phyloP scores from a whole-genome alignment of 306 rosid species.

The Clitoria ternatea region DNA sequence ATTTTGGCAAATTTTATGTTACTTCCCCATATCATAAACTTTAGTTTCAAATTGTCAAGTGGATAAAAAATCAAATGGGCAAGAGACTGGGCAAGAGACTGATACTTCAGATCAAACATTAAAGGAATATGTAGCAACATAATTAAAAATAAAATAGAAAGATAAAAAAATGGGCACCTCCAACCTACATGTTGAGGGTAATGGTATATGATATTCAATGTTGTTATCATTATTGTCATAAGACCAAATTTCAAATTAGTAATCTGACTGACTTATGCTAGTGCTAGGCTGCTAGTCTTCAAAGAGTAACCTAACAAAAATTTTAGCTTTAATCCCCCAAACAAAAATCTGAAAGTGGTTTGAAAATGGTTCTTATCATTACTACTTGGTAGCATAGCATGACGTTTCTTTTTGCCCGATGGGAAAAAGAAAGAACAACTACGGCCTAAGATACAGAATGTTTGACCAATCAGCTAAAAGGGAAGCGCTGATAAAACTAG shows the following conservation, averaged over 20 bases:
- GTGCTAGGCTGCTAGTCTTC: not conserved
- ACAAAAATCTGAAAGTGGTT: too few species aligned
- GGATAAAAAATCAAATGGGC: not conserved
- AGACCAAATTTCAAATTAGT: not conserved
- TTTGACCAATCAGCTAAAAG: too few species aligned
- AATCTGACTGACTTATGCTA: not conserved
- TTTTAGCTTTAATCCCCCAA: too few species aligned
- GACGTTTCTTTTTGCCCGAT: too few species aligned
- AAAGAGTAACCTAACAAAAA: not conserved
- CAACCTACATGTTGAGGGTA: not conserved
- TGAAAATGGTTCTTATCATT: too few species aligned
- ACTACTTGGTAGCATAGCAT: too few species aligned
- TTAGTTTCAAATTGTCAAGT: not conserved
- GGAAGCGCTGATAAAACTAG: too few species aligned
- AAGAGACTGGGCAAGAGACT: not conserved
- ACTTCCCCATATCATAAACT: not conserved
- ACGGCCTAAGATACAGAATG: too few species aligned
- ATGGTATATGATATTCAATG: not conserved
- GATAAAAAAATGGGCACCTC: not conserved
- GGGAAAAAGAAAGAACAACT: too few species aligned
- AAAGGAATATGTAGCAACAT: not conserved
- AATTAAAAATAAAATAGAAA: not conserved
- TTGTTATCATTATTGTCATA: not conserved
- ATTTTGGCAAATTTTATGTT: not conserved
- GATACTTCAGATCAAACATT: not conserved